A percentile compares a stretch with the other conserved stretches of the same genome.
Conservation (phyloP, 345 rosid genomes). For the Melaleuca alternifolia region DNA sequence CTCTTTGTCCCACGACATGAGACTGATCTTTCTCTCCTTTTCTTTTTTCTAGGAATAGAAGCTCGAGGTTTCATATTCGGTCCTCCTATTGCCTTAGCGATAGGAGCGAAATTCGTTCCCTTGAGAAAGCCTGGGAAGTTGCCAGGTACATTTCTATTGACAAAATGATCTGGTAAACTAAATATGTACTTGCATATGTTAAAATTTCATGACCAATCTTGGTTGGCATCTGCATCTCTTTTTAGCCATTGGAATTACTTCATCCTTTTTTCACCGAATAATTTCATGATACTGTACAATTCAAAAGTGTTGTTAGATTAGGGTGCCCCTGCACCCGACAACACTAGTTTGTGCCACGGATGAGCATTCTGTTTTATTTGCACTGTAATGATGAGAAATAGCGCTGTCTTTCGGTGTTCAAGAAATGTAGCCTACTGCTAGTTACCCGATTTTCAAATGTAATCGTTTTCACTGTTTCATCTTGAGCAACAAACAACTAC, state of each 20-base stretch:
- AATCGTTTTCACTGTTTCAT: background rate
- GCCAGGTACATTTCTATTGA: conserved; percentile 46
- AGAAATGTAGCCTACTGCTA: background rate
- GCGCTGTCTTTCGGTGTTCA: background rate
- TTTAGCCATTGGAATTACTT: background rate
- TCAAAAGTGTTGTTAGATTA: background rate
- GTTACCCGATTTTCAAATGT: background rate
- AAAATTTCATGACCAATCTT: background rate
- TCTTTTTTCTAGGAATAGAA: conserved; percentile 59
- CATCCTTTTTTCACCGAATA: background rate
- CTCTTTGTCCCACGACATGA: background rate
- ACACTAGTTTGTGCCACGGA: background rate
- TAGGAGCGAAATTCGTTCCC: conserved; percentile 96
- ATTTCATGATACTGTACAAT: background rate
- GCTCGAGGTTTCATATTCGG: conserved; percentile 96
- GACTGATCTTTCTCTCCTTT: background rate
- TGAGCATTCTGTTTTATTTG: background rate
- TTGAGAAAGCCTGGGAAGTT: conserved; percentile 83
- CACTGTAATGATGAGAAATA: background rate
- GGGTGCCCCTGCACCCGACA: background rate
- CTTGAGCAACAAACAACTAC: background rate
- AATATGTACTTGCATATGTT: background rate
- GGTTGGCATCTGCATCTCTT: background rate
- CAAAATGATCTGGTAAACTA: background rate
- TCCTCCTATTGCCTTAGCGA: conserved; percentile 92